Conservation (phyloP, 2,329 filamentous ascomycete genomes). For the Cryphonectria japonica region DNA sequence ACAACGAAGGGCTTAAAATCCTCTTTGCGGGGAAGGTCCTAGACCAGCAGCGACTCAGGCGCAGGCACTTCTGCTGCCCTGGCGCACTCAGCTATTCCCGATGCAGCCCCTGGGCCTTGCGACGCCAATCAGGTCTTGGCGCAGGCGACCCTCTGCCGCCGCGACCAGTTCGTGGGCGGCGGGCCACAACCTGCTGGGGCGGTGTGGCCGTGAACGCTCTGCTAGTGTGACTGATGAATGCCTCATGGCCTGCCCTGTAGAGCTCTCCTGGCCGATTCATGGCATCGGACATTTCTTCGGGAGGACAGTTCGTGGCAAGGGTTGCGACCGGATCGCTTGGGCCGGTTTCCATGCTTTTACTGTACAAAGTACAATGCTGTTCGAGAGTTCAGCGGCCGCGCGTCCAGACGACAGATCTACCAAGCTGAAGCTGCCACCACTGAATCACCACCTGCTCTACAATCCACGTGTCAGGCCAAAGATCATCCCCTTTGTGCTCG, state of each 20-base stretch:
- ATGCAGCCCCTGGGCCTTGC: neutral
- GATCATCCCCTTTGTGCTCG: neutral
- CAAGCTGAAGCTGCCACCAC: neutral
- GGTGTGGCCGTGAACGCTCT: neutral
- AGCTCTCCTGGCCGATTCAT: neutral
- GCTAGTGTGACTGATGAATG: neutral
- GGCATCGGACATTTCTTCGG: neutral
- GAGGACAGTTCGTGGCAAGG: neutral
- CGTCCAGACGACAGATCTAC: neutral
- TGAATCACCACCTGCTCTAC: neutral
- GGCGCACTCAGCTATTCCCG: conserved; percentile 4
- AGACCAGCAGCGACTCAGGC: neutral
- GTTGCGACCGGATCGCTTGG: neutral
- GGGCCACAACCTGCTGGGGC: neutral
- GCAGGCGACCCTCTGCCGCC: neutral
- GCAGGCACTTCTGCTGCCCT: neutral
- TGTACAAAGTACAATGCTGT: neutral
- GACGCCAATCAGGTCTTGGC: neutral
- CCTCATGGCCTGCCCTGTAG: neutral
- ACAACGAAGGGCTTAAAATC: neutral
- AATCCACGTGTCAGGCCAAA: neutral
- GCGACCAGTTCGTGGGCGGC: neutral
- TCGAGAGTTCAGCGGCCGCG: neutral
- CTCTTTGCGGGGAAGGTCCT: conserved; percentile 5
- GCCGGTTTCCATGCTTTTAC: neutral